Evolutionary conservation across 2,329 filamentous ascomycete genomes (phyloP).

Genomic region (Hypoxylon sp.): DNA sequence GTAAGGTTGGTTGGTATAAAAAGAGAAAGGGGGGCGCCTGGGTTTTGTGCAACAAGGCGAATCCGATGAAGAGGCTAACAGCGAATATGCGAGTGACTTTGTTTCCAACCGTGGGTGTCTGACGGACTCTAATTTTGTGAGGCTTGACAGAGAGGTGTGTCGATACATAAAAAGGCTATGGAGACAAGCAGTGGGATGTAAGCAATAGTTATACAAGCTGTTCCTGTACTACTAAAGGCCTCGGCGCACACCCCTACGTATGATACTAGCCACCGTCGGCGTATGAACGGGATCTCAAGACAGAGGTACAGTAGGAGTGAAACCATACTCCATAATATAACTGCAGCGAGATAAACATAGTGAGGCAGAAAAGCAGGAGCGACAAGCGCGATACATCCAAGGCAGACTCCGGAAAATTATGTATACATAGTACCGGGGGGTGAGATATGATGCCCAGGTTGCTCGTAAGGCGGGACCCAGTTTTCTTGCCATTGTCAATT

Average conservation of each 20-base stretch:
- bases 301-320: slow-evolving; percentile 31
- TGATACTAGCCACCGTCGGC: slow-evolving; percentile 30
- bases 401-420: slow-evolving; percentile 42
- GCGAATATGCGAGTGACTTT: slow-evolving; percentile 27
- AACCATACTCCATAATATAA: slow-evolving; percentile 43
- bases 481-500: slow-evolving; percentile 39
- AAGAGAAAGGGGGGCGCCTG: slow-evolving; percentile 26
- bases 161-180: slow-evolving; percentile 39
- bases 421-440: slow-evolving; percentile 31
- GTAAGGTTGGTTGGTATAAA: slow-evolving; percentile 40
- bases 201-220: slow-evolving; percentile 42
- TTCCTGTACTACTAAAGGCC: slow-evolving; percentile 24
- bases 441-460: slow-evolving; percentile 31
- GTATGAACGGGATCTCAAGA: slow-evolving; percentile 36
- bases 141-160: slow-evolving; percentile 39
- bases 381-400: slow-evolving; percentile 40
- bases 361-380: slow-evolving; percentile 35
- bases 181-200: slow-evolving; percentile 38
- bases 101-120: slow-evolving; percentile 32
- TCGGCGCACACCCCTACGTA: slow-evolving; percentile 37
- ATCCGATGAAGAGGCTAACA: slow-evolving; percentile 30
- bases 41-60: slow-evolving; percentile 35
- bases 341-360: slow-evolving; percentile 44
- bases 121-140: slow-evolving; percentile 30
- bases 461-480: slow-evolving; percentile 39